phyloP scores from a whole-genome alignment of 139 green algal species.

The Gonium pectorale region DNA sequence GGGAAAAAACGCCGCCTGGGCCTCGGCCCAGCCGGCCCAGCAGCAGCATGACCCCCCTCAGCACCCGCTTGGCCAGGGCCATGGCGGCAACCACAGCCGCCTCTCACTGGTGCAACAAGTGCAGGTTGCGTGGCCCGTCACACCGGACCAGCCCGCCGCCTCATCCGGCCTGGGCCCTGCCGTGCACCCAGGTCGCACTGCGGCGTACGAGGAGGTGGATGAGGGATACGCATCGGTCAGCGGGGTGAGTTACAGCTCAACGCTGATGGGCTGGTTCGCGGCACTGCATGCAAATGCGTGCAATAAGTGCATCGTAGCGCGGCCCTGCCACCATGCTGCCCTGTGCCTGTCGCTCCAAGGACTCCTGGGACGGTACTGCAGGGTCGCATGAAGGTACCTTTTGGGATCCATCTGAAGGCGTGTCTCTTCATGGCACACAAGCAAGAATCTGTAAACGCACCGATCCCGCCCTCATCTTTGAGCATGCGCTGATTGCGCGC shows the following conservation, averaged over 20 bases:
- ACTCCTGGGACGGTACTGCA: neutral
- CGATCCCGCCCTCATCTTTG: too few relatives aligned
- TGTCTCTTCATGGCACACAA: neutral
- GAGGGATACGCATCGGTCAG: conserved; percentile 23
- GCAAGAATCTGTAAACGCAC: neutral
- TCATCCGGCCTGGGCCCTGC: too few relatives aligned
- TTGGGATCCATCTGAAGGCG: neutral
- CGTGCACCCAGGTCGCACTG: neutral
- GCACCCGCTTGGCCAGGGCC: too few relatives aligned
- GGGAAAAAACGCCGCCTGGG: neutral
- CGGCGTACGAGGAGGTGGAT: conserved; percentile 12
- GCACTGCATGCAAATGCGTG: neutral
- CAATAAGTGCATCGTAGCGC: neutral
- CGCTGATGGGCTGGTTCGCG: neutral
- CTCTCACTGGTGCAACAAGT: neutral
- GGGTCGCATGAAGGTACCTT: neutral
- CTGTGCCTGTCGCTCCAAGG: neutral
- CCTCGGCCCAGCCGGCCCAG: neutral
- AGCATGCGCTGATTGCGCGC: too few relatives aligned
- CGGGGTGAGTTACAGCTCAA: neutral
- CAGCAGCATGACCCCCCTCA: neutral
- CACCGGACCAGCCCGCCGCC: too few relatives aligned
- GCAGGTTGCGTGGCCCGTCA: too few relatives aligned
- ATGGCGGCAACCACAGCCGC: neutral
- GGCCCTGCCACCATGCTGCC: neutral